Percentiles rank a stretch among this genome's conserved stretches.
Conservation (phyloP, 768 basidiomycete genomes). For the Termitomyces sp. region DNA sequence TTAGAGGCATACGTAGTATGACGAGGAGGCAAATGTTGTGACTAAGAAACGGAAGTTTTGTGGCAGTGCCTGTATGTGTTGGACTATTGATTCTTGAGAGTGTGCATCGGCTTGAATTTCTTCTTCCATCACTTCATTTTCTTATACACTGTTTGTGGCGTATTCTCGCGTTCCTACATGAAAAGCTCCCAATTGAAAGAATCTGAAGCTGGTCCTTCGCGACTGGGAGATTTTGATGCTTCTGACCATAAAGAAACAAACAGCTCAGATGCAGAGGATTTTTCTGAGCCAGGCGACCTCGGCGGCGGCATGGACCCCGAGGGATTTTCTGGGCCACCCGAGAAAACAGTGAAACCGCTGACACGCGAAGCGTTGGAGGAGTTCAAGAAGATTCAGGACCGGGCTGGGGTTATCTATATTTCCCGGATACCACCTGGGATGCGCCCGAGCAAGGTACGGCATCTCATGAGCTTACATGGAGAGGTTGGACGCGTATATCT, state of each 20-base stretch:
- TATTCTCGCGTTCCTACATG: neutral
- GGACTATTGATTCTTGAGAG: neutral
- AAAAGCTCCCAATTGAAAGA: neutral
- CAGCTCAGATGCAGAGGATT: constrained; percentile 20
- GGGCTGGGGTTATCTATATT: constrained; percentile 88
- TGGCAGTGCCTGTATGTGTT: neutral
- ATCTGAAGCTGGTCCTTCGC: constrained; percentile 16
- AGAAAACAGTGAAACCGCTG: constrained; percentile 67
- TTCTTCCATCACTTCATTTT: too few relatives aligned
- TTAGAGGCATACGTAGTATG: too few relatives aligned
- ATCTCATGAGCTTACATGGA: constrained; percentile 87
- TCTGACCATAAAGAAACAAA: constrained; percentile 23
- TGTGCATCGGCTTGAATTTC: too few relatives aligned
- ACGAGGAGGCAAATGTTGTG: too few relatives aligned
- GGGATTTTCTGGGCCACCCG: constrained; percentile 53
- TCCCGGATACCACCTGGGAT: constrained; percentile 97
- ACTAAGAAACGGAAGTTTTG: neutral
- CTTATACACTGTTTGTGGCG: too few relatives aligned
- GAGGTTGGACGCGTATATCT: constrained; percentile 91
- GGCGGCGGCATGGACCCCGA: constrained; percentile 53
- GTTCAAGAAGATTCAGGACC: constrained; percentile 69
- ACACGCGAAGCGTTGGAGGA: constrained; percentile 72
- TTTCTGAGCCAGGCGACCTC: constrained; percentile 21
- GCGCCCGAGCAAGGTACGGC: constrained; percentile 93
- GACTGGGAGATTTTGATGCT: neutral